phyloP scores from a whole-genome alignment of 371 early-diverging fungal species.

The Rhizopus stolonifer region DNA sequence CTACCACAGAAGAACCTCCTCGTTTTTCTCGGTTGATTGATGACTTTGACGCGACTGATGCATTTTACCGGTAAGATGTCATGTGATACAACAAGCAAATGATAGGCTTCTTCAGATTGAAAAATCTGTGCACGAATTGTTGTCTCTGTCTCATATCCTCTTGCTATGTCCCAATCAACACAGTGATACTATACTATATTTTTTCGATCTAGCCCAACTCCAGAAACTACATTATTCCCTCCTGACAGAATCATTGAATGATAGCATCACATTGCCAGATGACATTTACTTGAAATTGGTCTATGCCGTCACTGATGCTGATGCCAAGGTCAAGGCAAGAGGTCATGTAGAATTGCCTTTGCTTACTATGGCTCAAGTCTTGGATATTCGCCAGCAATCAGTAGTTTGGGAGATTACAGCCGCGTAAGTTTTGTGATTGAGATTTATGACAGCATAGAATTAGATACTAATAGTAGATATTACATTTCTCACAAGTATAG shows the following conservation, averaged over 20 bases:
- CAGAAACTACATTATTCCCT: constrained; percentile 6
- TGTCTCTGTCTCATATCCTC: constrained; percentile 9
- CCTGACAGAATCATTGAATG: constrained; percentile 9
- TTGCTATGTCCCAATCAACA: constrained; percentile 9
- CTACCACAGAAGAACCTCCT: no score
- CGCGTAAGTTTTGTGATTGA: constrained; percentile 11
- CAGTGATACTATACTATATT: constrained; percentile 6
- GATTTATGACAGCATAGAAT: constrained; percentile 6
- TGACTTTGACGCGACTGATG: no score
- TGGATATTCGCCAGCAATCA: constrained; percentile 6
- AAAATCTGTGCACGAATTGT: constrained; percentile 11
- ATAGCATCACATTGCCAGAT: constrained; percentile 6
- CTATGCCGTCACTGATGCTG: constrained; percentile 6
- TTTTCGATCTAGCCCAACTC: constrained; percentile 8
- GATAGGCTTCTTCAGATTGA: constrained; percentile 6
- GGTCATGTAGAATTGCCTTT: constrained; percentile 10
- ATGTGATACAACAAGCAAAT: no score
- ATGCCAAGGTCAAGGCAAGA: constrained; percentile 8
- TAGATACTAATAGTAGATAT: background rate
- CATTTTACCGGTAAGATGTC: no score
- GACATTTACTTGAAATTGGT: constrained; percentile 11
- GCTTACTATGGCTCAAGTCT: constrained; percentile 5
- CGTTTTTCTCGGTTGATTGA: no score
- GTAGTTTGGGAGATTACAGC: constrained; percentile 8
- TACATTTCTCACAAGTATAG: constrained; percentile 7